phyloP scores from a whole-genome alignment of 78 protist species.

The Guillardia theta region DNA sequence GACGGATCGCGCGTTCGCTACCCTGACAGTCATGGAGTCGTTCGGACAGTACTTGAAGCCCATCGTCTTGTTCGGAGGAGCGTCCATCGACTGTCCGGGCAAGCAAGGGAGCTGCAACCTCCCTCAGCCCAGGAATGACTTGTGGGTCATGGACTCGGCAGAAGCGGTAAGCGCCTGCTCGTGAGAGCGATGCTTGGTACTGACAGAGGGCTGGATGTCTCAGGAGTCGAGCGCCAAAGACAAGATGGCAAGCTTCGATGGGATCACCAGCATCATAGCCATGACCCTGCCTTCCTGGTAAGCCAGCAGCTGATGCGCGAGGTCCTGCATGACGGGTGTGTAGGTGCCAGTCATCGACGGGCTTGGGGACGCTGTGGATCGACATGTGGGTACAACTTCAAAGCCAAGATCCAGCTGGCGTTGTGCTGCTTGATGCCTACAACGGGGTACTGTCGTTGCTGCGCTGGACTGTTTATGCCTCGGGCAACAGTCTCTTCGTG shows the following conservation, averaged over 20 bases:
- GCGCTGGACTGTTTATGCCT: neutral
- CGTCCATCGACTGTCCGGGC: neutral
- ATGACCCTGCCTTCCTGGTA: neutral
- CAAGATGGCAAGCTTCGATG: neutral
- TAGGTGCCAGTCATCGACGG: too few relatives aligned
- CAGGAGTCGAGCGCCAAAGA: too few relatives aligned
- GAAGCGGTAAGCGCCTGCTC: neutral
- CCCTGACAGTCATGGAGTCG: neutral
- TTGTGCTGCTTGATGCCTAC: neutral
- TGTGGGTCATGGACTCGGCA: neutral
- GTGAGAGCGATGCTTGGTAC: too few relatives aligned
- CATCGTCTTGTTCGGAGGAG: neutral
- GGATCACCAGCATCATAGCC: neutral
- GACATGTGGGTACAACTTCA: neutral
- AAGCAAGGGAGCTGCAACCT: neutral
- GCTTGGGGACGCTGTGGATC: neutral
- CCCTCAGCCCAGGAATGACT: neutral
- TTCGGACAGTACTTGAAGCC: neutral
- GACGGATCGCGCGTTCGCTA: neutral
- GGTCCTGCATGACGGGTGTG: too few relatives aligned
- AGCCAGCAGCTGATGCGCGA: neutral
- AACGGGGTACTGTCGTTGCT: neutral
- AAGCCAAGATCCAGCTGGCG: neutral
- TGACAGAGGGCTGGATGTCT: too few relatives aligned
- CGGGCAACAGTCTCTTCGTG: neutral